These are phyloP conservation scores for Martensiomyces pterosporus DNA, from an alignment of 192 early-diverging fungal genomes.

Conservation along the genomic window DNA sequence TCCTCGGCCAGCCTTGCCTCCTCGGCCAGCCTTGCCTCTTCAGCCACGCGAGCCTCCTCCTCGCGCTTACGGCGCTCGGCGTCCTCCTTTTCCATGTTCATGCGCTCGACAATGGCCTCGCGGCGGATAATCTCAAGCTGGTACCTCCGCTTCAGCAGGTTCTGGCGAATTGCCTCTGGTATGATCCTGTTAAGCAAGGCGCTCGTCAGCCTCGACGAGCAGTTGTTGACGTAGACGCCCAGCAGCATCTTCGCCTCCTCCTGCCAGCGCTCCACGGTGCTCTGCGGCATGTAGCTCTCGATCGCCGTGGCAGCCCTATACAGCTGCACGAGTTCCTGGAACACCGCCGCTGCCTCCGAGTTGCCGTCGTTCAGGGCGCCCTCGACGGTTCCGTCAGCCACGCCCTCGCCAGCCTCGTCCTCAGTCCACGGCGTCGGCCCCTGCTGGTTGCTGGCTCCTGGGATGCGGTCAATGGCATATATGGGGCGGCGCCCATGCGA, in stretches of 20 bases:
- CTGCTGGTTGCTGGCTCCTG: conserved; percentile 19
- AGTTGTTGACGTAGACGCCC: conserved; percentile 58
- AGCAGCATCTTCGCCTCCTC: conserved; percentile 84
- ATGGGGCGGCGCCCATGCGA: conserved; percentile 39
- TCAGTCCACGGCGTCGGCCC: conserved; percentile 11
- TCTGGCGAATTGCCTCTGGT: conserved; percentile 69
- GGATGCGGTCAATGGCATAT: conserved; percentile 20
- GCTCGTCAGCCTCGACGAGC: conserved; percentile 56
- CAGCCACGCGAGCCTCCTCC: conserved; percentile 41
- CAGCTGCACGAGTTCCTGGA: conserved; percentile 37
- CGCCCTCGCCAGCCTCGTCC: neutral
- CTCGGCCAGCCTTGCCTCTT: conserved; percentile 25
- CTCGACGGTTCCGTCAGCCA: conserved; percentile 4
- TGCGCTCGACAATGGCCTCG: conserved; percentile 31
- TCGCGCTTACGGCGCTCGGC: conserved; percentile 52
- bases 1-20: conserved; percentile 1
- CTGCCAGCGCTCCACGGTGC: conserved; percentile 76
- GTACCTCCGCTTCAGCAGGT: conserved; percentile 36
- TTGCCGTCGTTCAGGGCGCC: conserved; percentile 16
- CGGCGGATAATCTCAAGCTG: conserved; percentile 39
- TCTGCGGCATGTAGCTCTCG: conserved; percentile 64
- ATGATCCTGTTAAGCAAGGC: conserved; percentile 66
- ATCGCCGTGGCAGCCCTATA: conserved; percentile 47
- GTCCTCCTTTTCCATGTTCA: conserved; percentile 45
- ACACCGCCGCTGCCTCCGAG: conserved; percentile 11